Conservation (phyloP, 108 stramenopile species). For the Epithemia pelagica region DNA sequence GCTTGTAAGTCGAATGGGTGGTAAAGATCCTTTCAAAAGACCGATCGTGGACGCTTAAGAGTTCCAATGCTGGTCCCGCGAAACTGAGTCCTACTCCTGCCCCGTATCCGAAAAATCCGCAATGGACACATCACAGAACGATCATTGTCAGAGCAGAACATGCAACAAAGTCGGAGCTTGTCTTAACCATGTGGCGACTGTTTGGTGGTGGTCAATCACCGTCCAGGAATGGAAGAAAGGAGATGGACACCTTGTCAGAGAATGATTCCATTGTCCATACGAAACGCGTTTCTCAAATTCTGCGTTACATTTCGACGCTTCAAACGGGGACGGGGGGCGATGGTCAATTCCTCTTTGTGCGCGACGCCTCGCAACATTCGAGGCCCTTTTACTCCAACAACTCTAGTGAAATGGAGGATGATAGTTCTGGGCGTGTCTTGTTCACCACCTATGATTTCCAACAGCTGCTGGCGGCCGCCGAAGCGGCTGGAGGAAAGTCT, state of each 20-base stretch:
- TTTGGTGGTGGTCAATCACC: too few relatives aligned
- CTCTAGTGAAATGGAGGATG: constrained; percentile 6
- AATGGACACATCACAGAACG: too few relatives aligned
- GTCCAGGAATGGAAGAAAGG: too few relatives aligned
- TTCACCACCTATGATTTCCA: constrained; percentile 30
- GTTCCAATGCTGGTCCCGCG: too few relatives aligned
- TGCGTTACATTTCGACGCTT: constrained; percentile 51
- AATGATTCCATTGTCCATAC: constrained; percentile 13
- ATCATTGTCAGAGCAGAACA: too few relatives aligned
- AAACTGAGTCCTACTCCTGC: too few relatives aligned
- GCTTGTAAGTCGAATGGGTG: too few relatives aligned
- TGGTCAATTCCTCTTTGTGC: constrained; percentile 21
- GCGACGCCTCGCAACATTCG: neutral
- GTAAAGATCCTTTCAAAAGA: too few relatives aligned
- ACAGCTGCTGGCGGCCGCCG: constrained; percentile 8
- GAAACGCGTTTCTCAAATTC: constrained; percentile 42
- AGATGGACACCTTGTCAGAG: constrained; percentile 1
- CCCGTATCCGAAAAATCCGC: too few relatives aligned
- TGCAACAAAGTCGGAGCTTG: too few relatives aligned
- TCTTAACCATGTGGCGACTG: too few relatives aligned
- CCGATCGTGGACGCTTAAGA: too few relatives aligned
- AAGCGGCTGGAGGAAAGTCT: neutral
- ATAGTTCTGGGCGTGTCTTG: constrained; percentile 13
- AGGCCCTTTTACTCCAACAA: neutral
- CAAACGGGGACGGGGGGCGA: constrained; percentile 6